Evolutionary conservation across 2,329 filamentous ascomycete genomes (phyloP).

Genomic region (Ophiostoma himal-ulmi): DNA sequence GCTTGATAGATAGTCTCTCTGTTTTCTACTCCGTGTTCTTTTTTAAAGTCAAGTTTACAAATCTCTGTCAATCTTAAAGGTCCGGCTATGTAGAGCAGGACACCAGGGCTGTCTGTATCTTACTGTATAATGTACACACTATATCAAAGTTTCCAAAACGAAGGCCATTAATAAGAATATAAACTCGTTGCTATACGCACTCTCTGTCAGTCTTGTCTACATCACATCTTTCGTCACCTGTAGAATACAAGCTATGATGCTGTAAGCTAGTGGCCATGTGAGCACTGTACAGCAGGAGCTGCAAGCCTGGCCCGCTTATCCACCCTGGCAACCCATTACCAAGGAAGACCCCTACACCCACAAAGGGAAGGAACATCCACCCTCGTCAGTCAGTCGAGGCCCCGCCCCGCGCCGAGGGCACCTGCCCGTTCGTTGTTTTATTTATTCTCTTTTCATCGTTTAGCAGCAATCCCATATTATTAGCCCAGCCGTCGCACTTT

Average conservation of each 20-base stretch:
- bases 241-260: not conserved
- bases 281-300: not conserved
- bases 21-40: too few relatives aligned
- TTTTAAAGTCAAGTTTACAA: too few relatives aligned
- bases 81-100: too few relatives aligned
- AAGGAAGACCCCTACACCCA: not conserved
- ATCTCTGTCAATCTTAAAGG: too few relatives aligned
- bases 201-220: not conserved
- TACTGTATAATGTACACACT: too few relatives aligned
- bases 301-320: not conserved
- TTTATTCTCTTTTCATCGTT: not conserved
- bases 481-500: slow-evolving; percentile 12
- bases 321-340: not conserved
- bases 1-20: too few relatives aligned
- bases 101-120: too few relatives aligned
- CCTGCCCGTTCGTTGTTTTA: not conserved
- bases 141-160: too few relatives aligned
- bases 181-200: too few relatives aligned
- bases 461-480: not conserved
- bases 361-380: not conserved
- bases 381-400: slow-evolving; percentile 3
- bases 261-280: not conserved
- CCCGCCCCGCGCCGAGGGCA: slow-evolving; percentile 4
- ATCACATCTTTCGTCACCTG: not conserved
- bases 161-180: too few relatives aligned